Evolutionary conservation across 495 filamentous ascomycete genomes (phyloP).

Genomic region (Neurospora hispaniola): DNA sequence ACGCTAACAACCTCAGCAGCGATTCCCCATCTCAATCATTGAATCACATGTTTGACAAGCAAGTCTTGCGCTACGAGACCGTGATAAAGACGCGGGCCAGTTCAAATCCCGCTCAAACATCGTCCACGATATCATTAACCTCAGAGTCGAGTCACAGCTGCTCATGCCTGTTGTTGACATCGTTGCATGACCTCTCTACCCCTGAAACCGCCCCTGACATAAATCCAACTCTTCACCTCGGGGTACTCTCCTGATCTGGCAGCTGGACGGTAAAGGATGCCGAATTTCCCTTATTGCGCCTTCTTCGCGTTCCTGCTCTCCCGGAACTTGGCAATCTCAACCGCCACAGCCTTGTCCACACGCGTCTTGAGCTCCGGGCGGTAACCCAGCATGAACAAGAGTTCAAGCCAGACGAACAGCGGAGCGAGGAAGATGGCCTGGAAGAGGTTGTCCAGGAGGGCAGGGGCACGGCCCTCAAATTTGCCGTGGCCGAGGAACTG

Average conservation of each 20-base stretch:
- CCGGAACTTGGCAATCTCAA: constrained; percentile 55
- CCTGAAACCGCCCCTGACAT: background rate
- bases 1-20: background rate
- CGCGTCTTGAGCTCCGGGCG: constrained; percentile 73
- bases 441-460: constrained; percentile 78
- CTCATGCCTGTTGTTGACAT: background rate
- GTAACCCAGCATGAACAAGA: constrained; percentile 86
- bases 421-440: constrained; percentile 91
- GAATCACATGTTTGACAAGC: background rate
- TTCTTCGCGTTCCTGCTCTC: constrained; percentile 23
- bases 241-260: background rate
- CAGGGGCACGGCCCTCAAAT: constrained; percentile 82
- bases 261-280: background rate
- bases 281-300: background rate
- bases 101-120: background rate
- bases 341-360: constrained; percentile 61
- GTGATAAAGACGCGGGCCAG: background rate
- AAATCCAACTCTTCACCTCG: background rate
- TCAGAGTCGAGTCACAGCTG: background rate
- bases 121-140: background rate
- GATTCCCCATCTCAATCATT: background rate
- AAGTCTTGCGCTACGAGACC: background rate
- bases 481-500: constrained; percentile 90
- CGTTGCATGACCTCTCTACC: background rate
- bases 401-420: constrained; percentile 96